Conservation (phyloP, 495 filamentous ascomycete genomes). For the Haplographium delicatum region DNA sequence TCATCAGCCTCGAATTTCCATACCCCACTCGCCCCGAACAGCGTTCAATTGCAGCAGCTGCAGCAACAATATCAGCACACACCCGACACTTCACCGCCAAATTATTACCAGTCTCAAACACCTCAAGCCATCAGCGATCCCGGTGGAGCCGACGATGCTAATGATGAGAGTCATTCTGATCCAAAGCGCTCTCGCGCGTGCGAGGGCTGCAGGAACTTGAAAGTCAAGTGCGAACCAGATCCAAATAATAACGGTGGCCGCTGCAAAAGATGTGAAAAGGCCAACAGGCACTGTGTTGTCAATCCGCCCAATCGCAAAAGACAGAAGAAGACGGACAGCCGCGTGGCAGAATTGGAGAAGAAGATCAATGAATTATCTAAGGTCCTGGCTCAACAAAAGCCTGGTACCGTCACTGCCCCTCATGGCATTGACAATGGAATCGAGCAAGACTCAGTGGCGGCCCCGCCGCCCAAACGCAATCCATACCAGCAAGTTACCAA, state of each 20-base stretch:
- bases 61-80: constrained; percentile 13
- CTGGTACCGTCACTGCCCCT: not conserved
- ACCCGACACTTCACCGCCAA: constrained; percentile 8
- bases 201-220: constrained; percentile 83
- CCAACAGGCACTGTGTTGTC: constrained; percentile 70
- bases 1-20: not conserved
- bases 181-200: constrained; percentile 71
- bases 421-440: constrained; percentile 6
- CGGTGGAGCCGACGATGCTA: constrained; percentile 4
- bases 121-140: constrained; percentile 17
- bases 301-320: constrained; percentile 80
- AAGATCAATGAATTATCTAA: constrained; percentile 87
- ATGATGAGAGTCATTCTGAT: constrained; percentile 17
- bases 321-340: constrained; percentile 88
- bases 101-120: constrained; percentile 16
- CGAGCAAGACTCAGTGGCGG: not conserved
- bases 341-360: constrained; percentile 88
- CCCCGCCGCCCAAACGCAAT: not conserved
- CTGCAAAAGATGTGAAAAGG: constrained; percentile 85
- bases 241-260: constrained; percentile 54
- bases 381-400: constrained; percentile 56
- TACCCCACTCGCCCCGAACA: not conserved
- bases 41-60: not conserved
- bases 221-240: constrained; percentile 84
- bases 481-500: constrained; percentile 28